These are phyloP conservation scores for Datura wrightii DNA, from an alignment of 257 asterid species.

Conservation along the genomic window DNA sequence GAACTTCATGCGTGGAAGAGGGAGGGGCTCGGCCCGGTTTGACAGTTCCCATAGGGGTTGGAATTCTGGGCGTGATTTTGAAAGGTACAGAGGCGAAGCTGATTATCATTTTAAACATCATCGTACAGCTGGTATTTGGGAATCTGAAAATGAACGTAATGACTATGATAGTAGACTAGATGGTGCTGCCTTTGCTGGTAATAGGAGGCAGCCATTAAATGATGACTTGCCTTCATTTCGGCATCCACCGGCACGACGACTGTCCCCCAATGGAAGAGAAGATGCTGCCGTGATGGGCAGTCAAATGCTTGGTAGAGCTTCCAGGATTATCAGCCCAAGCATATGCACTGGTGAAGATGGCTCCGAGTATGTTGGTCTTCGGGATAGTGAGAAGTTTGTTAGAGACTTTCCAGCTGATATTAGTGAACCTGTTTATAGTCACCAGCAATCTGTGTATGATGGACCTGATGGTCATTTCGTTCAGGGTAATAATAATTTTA, in stretches of 20 bases:
- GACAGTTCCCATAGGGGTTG: slow-evolving; percentile 59
- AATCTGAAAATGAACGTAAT: slow-evolving; percentile 54
- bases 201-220: slow-evolving; percentile 55
- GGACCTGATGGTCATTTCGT: slow-evolving; percentile 53
- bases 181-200: slow-evolving; percentile 41
- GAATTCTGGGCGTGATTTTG: slow-evolving; percentile 63
- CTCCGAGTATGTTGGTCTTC: slow-evolving; percentile 44
- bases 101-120: slow-evolving; percentile 62
- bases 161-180: slow-evolving; percentile 54
- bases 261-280: slow-evolving; percentile 65
- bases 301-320: slow-evolving; percentile 55
- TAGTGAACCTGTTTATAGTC: slow-evolving; percentile 50
- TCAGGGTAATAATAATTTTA: slow-evolving; percentile 58
- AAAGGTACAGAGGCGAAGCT: slow-evolving; percentile 49
- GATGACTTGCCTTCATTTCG: slow-evolving; percentile 59
- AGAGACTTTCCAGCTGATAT: slow-evolving; percentile 58
- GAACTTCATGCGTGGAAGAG: slow-evolving; percentile 66
- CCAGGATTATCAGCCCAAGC: slow-evolving; percentile 64
- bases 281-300: slow-evolving; percentile 48
- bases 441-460: slow-evolving; percentile 53
- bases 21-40: slow-evolving; percentile 59
- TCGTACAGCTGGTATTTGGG: slow-evolving; percentile 48
- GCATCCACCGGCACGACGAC: slow-evolving; percentile 57
- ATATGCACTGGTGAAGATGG: slow-evolving; percentile 49
- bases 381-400: slow-evolving; percentile 57